Percentiles rank a stretch among this genome's conserved stretches.
phyloP scores from a whole-genome alignment of 2,329 filamentous ascomycete genomes.

The Pyrenochaeta sp. region DNA sequence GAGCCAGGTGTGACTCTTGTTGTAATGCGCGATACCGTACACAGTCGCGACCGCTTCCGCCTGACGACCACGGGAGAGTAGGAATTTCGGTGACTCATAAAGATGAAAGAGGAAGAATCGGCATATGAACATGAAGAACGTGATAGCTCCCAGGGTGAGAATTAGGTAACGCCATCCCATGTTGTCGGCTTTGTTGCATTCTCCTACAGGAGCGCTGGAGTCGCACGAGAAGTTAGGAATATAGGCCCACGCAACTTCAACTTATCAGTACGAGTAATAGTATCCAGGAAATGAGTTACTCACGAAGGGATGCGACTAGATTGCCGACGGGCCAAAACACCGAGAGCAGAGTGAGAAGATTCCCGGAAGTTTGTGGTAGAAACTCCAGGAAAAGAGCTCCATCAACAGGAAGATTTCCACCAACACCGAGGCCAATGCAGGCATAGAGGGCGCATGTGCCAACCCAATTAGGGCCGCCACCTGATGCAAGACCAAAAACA shows the following conservation, averaged over 20 bases:
- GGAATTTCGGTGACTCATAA: conserved; percentile 85
- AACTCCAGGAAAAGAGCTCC: conserved; percentile 86
- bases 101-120: conserved; percentile 84
- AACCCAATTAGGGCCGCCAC: conserved; percentile 73
- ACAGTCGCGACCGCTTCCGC: conserved; percentile 81
- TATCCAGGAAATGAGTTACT: not conserved
- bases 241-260: conserved; percentile 74
- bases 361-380: conserved; percentile 76
- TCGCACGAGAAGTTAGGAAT: conserved; percentile 71
- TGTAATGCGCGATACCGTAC: conserved; percentile 78
- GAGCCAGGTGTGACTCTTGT: conserved; percentile 62
- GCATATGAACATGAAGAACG: conserved; percentile 78
- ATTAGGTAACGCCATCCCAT: conserved; percentile 80
- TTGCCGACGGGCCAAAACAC: conserved; percentile 90
- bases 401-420: conserved; percentile 74
- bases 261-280: conserved; percentile 18
- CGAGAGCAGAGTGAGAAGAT: conserved; percentile 79
- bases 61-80: conserved; percentile 79
- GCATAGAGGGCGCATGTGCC: conserved; percentile 50
- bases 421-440: conserved; percentile 41
- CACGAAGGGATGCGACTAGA: conserved; percentile 63
- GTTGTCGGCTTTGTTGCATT: conserved; percentile 63
- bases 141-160: conserved; percentile 74
- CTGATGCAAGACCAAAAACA: conserved; percentile 75
- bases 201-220: conserved; percentile 10